Base-by-base conservation (phyloP, 1,284 basidiomycete genomes). In the Golubevia pallescens region DNA sequence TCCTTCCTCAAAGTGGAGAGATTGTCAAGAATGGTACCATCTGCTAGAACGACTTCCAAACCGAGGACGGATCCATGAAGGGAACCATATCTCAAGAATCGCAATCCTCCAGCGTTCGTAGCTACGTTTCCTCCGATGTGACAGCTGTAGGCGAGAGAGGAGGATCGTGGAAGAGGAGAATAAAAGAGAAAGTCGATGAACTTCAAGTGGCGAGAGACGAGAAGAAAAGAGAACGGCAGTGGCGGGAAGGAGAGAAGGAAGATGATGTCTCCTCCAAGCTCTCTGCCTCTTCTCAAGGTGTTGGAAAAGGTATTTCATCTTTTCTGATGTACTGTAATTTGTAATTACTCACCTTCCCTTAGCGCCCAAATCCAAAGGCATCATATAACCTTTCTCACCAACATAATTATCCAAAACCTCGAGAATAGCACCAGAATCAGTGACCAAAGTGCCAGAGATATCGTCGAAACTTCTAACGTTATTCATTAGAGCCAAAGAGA, bases 51-150 rank as follows among this genome's bases (percentile, higher is more conserved):
- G 20, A 96, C 95, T 85, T 99, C 97, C 16, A 99, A 88, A n/a
- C 97, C 97, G 1, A 99, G 90, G 0, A 99, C 96, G 13, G 91
- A 92, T 20, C 96, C 97, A 82, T 97, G 97, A 5, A 99, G 88
- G 57, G 93, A 95, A 53, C 97, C 97, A 83, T 99, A 99, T 34
- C 97, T 90, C 57, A 99, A 87, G 57, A 99, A 89, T 1, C 97
- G 91, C 5, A 99, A 89, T 23, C 97, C 97, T 54, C 97, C 97
- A 34, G 97, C 97, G 84, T 99, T 99, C 10, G 97, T 99, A 0
- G 97, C 92, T 34, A 99, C 90, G 84, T 99, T 99, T 48, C 97
- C 97, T 62, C 97, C 97, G 74, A 99, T 97, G 80, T 98, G 96
- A 87, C 97, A 99, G 75, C 93, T 93, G 19, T 3, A n/a, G 7